phyloP scores from a whole-genome alignment of 2,329 filamentous ascomycete species.

The Calonectria pseudoreteaudii region DNA sequence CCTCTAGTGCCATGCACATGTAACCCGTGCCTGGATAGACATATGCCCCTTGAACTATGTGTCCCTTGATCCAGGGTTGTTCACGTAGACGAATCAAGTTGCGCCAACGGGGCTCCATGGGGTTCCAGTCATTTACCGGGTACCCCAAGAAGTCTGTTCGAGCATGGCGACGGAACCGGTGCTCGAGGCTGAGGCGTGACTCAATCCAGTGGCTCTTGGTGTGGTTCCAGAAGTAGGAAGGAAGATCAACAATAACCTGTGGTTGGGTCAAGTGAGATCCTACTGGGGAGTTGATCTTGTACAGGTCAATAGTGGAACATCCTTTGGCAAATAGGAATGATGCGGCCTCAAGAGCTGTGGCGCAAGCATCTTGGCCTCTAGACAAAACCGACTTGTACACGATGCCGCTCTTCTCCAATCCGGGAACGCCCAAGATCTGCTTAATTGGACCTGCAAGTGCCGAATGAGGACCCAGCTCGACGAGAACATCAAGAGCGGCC shows the following conservation, averaged over 20 bases:
- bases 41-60: slow-evolving; percentile 46
- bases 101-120: slow-evolving; percentile 52
- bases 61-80: slow-evolving; percentile 58
- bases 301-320: neutral
- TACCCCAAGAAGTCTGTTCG: slow-evolving; percentile 46
- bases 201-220: slow-evolving; percentile 50
- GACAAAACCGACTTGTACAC: neutral
- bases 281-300: neutral
- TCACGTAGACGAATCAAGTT: slow-evolving; percentile 53
- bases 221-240: slow-evolving; percentile 48
- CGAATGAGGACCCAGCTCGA: slow-evolving; percentile 44
- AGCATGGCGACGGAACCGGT: slow-evolving; percentile 28
- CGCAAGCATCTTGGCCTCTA: slow-evolving; percentile 11
- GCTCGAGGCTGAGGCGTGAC: slow-evolving; percentile 44
- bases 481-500: slow-evolving; percentile 5
- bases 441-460: slow-evolving; percentile 33
- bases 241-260: slow-evolving; percentile 43
- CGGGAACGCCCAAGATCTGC: slow-evolving; percentile 23
- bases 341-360: neutral
- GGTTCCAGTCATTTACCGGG: slow-evolving; percentile 43
- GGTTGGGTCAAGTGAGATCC: neutral
- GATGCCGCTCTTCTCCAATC: slow-evolving; percentile 10
- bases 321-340: neutral
- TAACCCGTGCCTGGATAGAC: slow-evolving; percentile 45
- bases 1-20: slow-evolving; percentile 45